These are phyloP conservation scores for Echinochloa phyllopogon DNA, from an alignment of 176 grass and related monocot genomes.

Conservation along the genomic window DNA sequence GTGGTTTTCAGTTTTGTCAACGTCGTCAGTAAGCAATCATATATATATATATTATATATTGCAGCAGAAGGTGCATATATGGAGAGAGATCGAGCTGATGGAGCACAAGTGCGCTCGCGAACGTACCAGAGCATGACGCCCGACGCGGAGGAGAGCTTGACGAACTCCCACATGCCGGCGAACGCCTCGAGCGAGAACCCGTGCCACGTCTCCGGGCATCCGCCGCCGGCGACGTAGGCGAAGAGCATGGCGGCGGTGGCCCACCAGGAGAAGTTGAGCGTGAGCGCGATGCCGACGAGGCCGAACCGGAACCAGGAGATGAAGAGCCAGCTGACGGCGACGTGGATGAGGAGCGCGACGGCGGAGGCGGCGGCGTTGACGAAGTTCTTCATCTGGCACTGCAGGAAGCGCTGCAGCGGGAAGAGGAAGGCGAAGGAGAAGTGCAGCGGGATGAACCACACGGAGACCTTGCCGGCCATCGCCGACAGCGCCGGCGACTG, in stretches of 20 bases:
- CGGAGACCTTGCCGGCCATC: slow-evolving; percentile 61
- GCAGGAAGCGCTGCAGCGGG: slow-evolving; percentile 91
- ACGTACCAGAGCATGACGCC: slow-evolving; percentile 92
- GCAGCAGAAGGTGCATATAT: too few species aligned
- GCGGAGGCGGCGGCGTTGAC: slow-evolving; percentile 59
- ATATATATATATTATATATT: too few species aligned
- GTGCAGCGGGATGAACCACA: slow-evolving; percentile 96
- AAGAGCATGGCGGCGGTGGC: slow-evolving; percentile 51
- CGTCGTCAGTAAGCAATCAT: too few species aligned
- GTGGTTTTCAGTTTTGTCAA: too few species aligned
- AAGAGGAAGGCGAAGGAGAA: slow-evolving; percentile 94
- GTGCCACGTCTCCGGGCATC: slow-evolving; percentile 83
- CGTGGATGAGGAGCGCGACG: slow-evolving; percentile 59
- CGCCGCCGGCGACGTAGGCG: slow-evolving; percentile 62
- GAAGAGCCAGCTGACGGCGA: slow-evolving; percentile 80
- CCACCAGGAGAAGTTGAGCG: slow-evolving; percentile 98
- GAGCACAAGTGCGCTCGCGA: neutral
- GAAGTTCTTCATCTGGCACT: slow-evolving; percentile 92
- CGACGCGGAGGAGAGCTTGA: slow-evolving; percentile 78
- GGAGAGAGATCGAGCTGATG: neutral
- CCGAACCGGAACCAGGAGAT: slow-evolving; percentile 63
- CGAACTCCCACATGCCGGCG: slow-evolving; percentile 76
- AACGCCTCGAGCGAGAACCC: slow-evolving; percentile 89
- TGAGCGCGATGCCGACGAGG: slow-evolving; percentile 70
- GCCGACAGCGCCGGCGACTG: slow-evolving; percentile 73